Percentiles rank a stretch among this genome's conserved stretches.
Conservation (phyloP, 352 stramenopile genomes). For the Globisporangium paroecandrum region DNA sequence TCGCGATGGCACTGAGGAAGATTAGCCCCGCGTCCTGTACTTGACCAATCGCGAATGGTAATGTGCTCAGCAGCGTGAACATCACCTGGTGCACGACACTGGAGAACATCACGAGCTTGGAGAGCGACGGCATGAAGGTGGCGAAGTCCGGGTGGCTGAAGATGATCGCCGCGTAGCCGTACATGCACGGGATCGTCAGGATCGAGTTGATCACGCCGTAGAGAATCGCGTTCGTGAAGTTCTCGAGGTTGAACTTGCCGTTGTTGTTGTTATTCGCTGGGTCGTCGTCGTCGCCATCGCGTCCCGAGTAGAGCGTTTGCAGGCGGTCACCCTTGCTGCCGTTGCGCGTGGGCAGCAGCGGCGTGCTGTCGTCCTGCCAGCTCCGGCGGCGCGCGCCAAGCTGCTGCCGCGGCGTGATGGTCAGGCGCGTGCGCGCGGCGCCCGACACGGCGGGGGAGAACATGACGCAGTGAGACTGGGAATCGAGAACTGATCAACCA, state of each 20-base stretch:
- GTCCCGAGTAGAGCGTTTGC: background rate
- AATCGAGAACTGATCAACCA: background rate
- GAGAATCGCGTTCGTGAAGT: conserved; percentile 66
- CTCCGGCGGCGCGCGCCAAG: conserved; percentile 23
- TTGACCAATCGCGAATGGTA: conserved; percentile 97
- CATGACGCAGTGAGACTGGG: conserved; percentile 22
- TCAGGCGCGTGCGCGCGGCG: conserved; percentile 41
- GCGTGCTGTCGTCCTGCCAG: conserved; percentile 26
- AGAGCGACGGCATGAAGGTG: conserved; percentile 86
- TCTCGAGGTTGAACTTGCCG: conserved; percentile 19
- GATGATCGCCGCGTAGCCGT: conserved; percentile 95
- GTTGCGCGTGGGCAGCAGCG: conserved; percentile 26
- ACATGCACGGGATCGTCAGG: conserved; percentile 92
- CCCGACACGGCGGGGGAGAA: conserved; percentile 64
- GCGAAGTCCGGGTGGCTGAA: conserved; percentile 90
- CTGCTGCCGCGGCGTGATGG: conserved; percentile 30
- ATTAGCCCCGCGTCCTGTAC: conserved; percentile 98
- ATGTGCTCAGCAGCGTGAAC: conserved; percentile 85
- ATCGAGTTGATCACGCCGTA: conserved; percentile 93
- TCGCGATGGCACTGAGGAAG: conserved; percentile 95
- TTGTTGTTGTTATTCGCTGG: background rate
- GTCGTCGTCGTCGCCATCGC: conserved; percentile 2
- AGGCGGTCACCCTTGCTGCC: conserved; percentile 8
- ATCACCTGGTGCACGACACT: conserved; percentile 93
- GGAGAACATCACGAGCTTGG: conserved; percentile 96